Base-by-base conservation (phyloP, 2,329 filamentous ascomycete genomes). In the Orbilia blumenaviensis region DNA sequence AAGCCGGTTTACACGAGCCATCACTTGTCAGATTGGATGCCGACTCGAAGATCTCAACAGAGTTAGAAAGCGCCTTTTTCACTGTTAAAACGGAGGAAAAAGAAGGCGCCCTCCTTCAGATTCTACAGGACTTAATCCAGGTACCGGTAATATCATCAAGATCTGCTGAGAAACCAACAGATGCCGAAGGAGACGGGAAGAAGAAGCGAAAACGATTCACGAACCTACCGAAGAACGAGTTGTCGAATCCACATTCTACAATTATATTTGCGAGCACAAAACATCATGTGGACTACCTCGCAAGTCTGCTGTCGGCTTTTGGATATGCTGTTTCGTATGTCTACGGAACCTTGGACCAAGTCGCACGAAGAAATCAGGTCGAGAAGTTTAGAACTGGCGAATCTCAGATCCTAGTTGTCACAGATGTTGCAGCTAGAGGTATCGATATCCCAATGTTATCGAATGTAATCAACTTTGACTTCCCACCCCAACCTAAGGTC, bases 381-480 rank as follows among this genome's bases (percentile, higher is more conserved):
- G 91, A 96, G 73, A 90, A 94, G 78, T 99, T 99, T 82, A 88
- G 96, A 73, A 87, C 86, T 23, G 95, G 95, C 5, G 88, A 91
- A 78, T 91, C 92, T 0, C 94, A 97, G 79, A 93, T 99, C 54
- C 85, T 99, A 7, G 94, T 99, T 1, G 94, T 98, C 48, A 99
- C 95, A 0, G 95, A 99, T 82, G 93, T 99, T 64, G 95, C 95
- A 12, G 95, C 95, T 21, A 88, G 95, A 86, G 94, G 95, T 89
- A 96, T 99, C 77, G 95, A 99, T 88, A 97, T 99, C 79, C 95
- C 95, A 0, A 88, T 97, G 52, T 87, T 99, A 36, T 94, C 93
- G 68, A 98, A 99, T 82, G 95, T 99, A 73, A 94, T 99, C 85
- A 98, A 99, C 85, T 99, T 96, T 83, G 94, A 98, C 81, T 99